These are phyloP conservation scores for Coleophoma crateriformis DNA, from an alignment of 2,329 filamentous ascomycete genomes.

Conservation along the genomic window DNA sequence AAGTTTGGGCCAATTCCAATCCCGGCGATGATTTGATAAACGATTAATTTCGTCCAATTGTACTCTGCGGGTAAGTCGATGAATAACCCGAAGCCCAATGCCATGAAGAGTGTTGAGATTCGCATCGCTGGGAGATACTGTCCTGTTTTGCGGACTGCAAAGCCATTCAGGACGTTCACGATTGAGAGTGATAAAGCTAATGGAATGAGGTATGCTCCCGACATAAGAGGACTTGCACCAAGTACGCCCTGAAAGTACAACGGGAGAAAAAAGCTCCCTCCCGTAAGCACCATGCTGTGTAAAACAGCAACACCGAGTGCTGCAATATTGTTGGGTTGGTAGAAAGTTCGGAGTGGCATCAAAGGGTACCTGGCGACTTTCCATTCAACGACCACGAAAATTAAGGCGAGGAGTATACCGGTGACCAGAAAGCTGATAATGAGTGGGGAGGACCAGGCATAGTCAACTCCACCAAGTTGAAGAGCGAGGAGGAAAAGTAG, in stretches of 20 bases:
- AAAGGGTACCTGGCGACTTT: constrained; percentile 71
- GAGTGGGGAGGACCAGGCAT: constrained; percentile 43
- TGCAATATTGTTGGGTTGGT: constrained; percentile 58
- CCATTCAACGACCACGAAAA: constrained; percentile 68
- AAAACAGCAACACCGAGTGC: constrained; percentile 65
- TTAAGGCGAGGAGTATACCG: constrained; percentile 49
- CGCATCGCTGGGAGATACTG: constrained; percentile 55
- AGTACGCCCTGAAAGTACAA: constrained; percentile 69
- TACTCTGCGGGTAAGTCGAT: constrained; percentile 52
- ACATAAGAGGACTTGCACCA: constrained; percentile 51
- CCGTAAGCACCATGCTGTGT: constrained; percentile 52
- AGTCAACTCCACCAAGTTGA: constrained; percentile 65
- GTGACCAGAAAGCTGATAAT: constrained; percentile 47
- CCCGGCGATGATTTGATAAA: constrained; percentile 56
- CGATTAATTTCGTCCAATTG: constrained; percentile 46
- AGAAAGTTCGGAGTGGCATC: constrained; percentile 71
- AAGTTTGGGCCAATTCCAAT: constrained; percentile 61
- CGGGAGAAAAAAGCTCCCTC: constrained; percentile 15
- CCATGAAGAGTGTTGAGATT: constrained; percentile 49
- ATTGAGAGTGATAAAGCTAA: constrained; percentile 60
- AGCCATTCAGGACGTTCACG: constrained; percentile 47
- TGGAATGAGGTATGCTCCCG: constrained; percentile 70
- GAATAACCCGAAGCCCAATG: constrained; percentile 57
- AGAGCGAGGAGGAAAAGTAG: constrained; percentile 84
- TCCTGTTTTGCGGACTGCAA: constrained; percentile 55